Base-by-base conservation (phyloP, 805 yeast genomes). In the Metschnikowia shivogae region DNA sequence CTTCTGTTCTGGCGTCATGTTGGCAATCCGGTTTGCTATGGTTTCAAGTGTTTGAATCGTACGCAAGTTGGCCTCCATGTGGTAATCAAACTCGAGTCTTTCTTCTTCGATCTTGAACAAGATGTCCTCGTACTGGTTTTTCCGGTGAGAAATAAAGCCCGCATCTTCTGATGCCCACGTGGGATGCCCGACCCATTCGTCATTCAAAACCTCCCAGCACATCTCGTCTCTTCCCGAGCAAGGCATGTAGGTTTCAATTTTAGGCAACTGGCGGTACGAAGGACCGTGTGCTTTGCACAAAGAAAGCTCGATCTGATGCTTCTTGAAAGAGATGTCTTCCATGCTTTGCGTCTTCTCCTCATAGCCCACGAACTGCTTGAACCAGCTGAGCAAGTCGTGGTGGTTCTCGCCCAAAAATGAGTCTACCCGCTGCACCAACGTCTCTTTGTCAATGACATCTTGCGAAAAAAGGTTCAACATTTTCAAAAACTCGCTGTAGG, bases 101-200 rank as follows among this genome's bases (percentile, higher is more conserved):
- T 93, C 99, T 63, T 93, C 99, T 66, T 93, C 99, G 47, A 90
- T 88, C 62, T 95, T 84, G 71, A 89, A 90, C 44, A 93, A 68
- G 40, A 93, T 87, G 64, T 93, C 99, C 66, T 93, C 99, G 63
- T 92, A 93, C 68, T 93, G 99, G 62, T 93, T 93, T 67, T 93
- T 93, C 53, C 98, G 81, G 64, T 93, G 99, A n/a, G 99, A 97
- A 62, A 93, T 90, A 58, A 92, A 93, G 0, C 99, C 99, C 10
- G 97, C 87, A 64, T 93, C 99, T 64, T 93, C 99, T 0, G 98
- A 92, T 4, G 98, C 99, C 99, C 99, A 93, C n/a, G 96, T 95
- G 19, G 99, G 99, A 66, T 93, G 98, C 6, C 97, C 97, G 30
- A 93, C 98, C 97, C 98, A 93, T 66, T 92, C 98, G 64, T 93